Evolutionary conservation across 2,329 filamentous ascomycete genomes (phyloP), one percentile per base, ranked within the genome.

Genomic region (Colletotrichum plurivorum): DNA sequence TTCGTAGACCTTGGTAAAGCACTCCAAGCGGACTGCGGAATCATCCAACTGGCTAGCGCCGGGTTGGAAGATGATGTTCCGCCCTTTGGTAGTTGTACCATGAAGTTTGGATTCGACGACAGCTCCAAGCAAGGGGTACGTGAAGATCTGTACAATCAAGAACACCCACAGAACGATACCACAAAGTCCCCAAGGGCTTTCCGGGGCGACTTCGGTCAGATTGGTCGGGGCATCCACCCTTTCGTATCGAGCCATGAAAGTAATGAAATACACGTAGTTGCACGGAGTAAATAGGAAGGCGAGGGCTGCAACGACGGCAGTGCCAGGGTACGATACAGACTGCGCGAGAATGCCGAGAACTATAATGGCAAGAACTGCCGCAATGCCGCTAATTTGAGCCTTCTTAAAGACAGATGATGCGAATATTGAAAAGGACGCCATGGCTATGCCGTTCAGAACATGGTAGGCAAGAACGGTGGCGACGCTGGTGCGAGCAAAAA

Each of bases 321-420:
- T 93, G 9, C 81, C 83, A 4, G 89, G 89, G 1, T 84, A 85
- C 0, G 87, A 89, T 18, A 93, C 83, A 16, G 94, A 89, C 79
- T 98, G 95, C 0, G 94, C 91, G 22, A 97, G 84, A 73, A 98
- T 93, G 16, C 92, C 94, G 1, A 98, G 84, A 2, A 97, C 81
- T 27, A 97, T 86, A 13, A 89, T 91, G 18, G 89, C 81, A 27
- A 98, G 90, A 9, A 92, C 91, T 48, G 93, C 87, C 0, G 90
- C 89, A 71, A 97, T 95, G 31, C 95, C 95, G 66, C 93, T 96
- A 4, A 98, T 88, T 78, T 98, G 95, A 0, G 95, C 91, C 76
- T 92, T 95, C 73, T 89, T 92, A 84, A 98, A 98, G 75, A 97
- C 92, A 9, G 93, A 89, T 0, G 92, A 94, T 27, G 92, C 92